Evolutionary conservation across 2,329 filamentous ascomycete genomes (phyloP), one percentile per base, ranked within the genome.

Genomic region (Chalaropsis thielavioides): DNA sequence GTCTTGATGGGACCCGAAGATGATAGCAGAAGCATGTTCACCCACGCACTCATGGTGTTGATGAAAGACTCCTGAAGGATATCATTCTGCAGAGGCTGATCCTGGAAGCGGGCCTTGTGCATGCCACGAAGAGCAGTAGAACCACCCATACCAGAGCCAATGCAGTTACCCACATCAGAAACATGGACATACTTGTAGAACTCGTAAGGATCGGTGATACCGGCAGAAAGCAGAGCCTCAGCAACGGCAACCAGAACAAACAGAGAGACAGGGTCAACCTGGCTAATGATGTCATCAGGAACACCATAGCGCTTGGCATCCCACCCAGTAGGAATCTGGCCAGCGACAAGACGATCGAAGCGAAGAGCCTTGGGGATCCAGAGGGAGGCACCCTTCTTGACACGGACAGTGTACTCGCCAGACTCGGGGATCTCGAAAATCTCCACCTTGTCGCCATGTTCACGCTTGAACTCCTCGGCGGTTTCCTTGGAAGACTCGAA

Each of bases 181-280:
- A 99, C 85, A 76, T 99, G 94, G 68, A 99, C 92, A 72, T 99
- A 99, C 80, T 97, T 92, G 84, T 99, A 99, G 79, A 99, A 97
- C 78, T 99, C 94, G 74, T 97, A 99, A 22, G 94, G 95, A 74
- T 99, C 95, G 31, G 94, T 97, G 75, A 99, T 92, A 85, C 94
- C 94, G 68, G 90, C 88, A 38, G 90, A 88, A 62, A 99, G 82
- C 7, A 99, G 86, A 67, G 92, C 86, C 76, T 99, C 95, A 1
- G 89, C 90, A 60, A 92, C 95, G 64, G 90, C 95, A 59, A 97
- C 92, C 58, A 99, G 87, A 38, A 97, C 90, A 74, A 90, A 99
- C 61, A 99, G 82, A 1, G 94, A 96, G 70, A 97, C 92, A 5
- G 92, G 94, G 72, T 99, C 95, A 69, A 99, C 94, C 75, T 99